These are phyloP conservation scores for Madurella fahalii DNA, from an alignment of 2,329 filamentous ascomycete genomes.

Conservation along the genomic window DNA sequence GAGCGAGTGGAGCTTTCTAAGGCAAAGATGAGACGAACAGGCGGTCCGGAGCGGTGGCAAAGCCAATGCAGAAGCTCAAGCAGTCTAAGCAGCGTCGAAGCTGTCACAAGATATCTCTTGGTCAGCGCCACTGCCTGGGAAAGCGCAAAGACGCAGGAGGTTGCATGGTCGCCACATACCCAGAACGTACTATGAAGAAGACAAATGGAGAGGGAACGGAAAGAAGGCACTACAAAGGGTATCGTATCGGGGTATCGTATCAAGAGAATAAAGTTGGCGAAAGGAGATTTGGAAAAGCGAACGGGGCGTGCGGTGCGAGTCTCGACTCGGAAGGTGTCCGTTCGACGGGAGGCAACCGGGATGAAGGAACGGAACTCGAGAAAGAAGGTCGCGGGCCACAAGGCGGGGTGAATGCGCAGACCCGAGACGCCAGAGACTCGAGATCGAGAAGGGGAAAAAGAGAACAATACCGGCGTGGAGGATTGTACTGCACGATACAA, in stretches of 20 bases:
- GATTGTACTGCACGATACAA: conserved; percentile 12
- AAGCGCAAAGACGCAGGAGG: background rate
- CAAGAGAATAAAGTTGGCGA: background rate
- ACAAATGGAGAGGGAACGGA: background rate
- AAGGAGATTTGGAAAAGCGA: background rate
- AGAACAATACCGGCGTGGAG: conserved; percentile 2
- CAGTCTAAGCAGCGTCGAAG: background rate
- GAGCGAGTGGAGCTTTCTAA: conserved; percentile 1
- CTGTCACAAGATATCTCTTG: background rate
- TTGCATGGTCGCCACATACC: background rate
- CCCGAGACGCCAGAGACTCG: conserved; percentile 1
- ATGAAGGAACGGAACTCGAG: background rate
- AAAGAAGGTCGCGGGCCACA: background rate
- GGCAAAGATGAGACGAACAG: conserved; percentile 6
- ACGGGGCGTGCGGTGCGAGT: background rate
- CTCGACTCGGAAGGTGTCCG: background rate
- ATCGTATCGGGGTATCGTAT: background rate
- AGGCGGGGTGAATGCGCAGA: background rate
- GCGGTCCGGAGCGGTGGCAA: background rate
- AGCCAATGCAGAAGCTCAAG: background rate
- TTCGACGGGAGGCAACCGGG: conserved; percentile 3
- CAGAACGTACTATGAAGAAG: background rate
- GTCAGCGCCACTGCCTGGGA: background rate
- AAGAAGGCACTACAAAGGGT: background rate
- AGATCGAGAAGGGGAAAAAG: conserved; percentile 6